Evolutionary conservation across 2,329 filamentous ascomycete species (phyloP).

Genomic region (Plenodomus tracheiphilus): DNA sequence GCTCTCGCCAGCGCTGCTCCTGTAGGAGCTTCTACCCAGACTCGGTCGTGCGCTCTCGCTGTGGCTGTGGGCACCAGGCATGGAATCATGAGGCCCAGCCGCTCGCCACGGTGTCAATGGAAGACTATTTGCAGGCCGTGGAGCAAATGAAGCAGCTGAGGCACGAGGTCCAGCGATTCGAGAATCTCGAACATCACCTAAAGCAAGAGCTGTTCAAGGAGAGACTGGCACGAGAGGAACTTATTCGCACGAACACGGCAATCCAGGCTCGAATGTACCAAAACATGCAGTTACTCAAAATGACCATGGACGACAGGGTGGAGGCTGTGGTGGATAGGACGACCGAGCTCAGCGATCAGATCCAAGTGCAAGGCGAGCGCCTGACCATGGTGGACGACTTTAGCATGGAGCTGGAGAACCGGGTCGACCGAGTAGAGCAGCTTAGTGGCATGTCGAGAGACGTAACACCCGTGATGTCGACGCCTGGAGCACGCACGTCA

Average conservation of each 20-base stretch:
- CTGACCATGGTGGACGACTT: conserved; percentile 45
- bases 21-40: conserved; percentile 51
- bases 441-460: conserved; percentile 28
- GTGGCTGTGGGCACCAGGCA: conserved; percentile 53
- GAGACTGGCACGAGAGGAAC: conserved; percentile 38
- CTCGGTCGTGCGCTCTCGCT: conserved; percentile 44
- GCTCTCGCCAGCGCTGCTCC: conserved; percentile 45
- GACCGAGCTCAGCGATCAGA: conserved; percentile 42
- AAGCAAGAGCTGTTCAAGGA: conserved; percentile 44
- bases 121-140: conserved; percentile 41
- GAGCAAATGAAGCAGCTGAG: conserved; percentile 43
- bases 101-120: conserved; percentile 38
- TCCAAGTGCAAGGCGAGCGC: conserved; percentile 41
- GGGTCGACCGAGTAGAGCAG: conserved; percentile 42
- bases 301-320: conserved; percentile 46
- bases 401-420: conserved; percentile 46
- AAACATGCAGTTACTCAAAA: conserved; percentile 44
- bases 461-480: conserved; percentile 34
- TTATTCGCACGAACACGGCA: conserved; percentile 36
- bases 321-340: conserved; percentile 47
- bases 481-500: conserved; percentile 27
- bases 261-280: conserved; percentile 44
- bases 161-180: conserved; percentile 37
- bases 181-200: conserved; percentile 41
- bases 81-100: conserved; percentile 49